Conservation (phyloP, 306 rosid genomes). For the Alnus glutinosa region DNA sequence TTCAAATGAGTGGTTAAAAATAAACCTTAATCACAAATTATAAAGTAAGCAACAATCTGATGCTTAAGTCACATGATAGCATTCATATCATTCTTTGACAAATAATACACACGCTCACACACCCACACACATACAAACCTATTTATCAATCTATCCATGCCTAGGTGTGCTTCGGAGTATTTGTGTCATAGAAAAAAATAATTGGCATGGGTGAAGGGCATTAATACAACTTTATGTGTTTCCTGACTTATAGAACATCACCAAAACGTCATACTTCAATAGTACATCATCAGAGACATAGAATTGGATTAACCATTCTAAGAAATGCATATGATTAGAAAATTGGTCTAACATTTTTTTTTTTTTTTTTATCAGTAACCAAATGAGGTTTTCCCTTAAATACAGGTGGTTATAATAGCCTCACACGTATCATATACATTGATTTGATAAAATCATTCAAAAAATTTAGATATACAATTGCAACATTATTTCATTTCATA, state of each 20-base stretch:
- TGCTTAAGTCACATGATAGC: background rate
- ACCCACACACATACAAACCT: background rate
- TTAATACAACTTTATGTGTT: background rate
- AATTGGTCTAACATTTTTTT: too few species aligned
- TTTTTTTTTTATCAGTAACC: too few species aligned
- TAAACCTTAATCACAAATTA: conserved; percentile 14
- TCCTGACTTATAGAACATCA: background rate
- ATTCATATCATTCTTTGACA: background rate
- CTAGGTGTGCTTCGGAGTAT: background rate
- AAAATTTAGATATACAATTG: background rate
- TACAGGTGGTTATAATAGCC: background rate
- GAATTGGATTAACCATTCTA: background rate
- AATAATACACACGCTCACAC: too few species aligned
- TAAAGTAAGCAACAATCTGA: conserved; percentile 6
- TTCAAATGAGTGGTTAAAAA: conserved; percentile 13
- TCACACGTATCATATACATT: background rate
- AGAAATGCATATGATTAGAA: background rate
- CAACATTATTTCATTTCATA: background rate
- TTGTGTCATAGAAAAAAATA: background rate
- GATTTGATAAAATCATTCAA: background rate
- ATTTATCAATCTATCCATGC: background rate
- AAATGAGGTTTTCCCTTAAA: background rate
- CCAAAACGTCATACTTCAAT: background rate
- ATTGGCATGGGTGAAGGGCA: background rate
- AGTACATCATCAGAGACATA: background rate